Evolutionary conservation across 2,329 filamentous ascomycete species (phyloP), one percentile per base, ranked within the genome.

Genomic region (Alternaria novae-zelandiae): DNA sequence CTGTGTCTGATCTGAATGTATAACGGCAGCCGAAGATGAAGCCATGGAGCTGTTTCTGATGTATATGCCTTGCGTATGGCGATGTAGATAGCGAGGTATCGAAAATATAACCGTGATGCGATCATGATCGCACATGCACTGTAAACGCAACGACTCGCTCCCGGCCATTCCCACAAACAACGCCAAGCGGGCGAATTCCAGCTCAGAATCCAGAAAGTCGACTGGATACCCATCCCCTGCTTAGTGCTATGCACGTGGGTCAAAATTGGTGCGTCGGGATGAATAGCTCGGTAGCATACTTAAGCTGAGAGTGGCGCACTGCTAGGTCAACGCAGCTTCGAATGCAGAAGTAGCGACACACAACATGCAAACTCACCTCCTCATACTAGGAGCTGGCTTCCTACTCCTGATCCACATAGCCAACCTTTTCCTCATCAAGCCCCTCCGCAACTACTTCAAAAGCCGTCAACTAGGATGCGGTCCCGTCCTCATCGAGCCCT

Each of bases 401-500:
- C 4, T 51, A 0, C 36, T 61, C 1, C 3, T 61, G 0, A 3
- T 51, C 0, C 32, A 21, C 6, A 2, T 61, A 3, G 3, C 13
- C 12, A 46, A 53, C 13, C 4, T 0, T 1, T 2, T 41, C 8
- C 0, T 61, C 1, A 13, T 61, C 32, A 61, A 51, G 12, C 46
- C 59, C 11, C 12, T 57, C 10, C 59, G 26, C 12, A 26, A 57
- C 25, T 12, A 17, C 20, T 9, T 51, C 46, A 61, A 61, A 21
- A 36, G 45, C 45, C 59, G 53, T 0, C 20, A 26, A 6, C 54
- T 61, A 6, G 36, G 54, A 51, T 61, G 59, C 36, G 53, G 59
- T 15, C 17, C 53, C 12, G 46, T 61, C 3, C 54, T 36, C 46
- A 10, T 30, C 2, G 59, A 61, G 32, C 53, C 36, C 3, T 45